Evolutionary conservation across 495 filamentous ascomycete species (phyloP).

Genomic region (Trypethelium eluteriae): DNA sequence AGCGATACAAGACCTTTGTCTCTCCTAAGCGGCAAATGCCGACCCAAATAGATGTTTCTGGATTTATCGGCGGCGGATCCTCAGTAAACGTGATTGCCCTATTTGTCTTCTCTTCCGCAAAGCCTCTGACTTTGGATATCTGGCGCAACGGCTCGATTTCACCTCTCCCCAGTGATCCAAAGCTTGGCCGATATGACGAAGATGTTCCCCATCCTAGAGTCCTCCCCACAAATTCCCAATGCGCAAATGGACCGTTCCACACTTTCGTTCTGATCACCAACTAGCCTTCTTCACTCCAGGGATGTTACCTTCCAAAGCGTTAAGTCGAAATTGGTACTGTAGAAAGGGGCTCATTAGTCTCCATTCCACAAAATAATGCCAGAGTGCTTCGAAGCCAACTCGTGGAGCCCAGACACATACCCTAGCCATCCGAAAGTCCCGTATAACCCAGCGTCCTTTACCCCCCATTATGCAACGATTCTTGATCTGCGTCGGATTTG

Average conservation of each 20-base stretch:
- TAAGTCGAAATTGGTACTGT: constrained; percentile 85
- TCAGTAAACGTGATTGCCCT: background rate
- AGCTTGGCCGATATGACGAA: background rate
- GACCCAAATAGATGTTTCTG: too few relatives aligned
- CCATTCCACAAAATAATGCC: constrained; percentile 17
- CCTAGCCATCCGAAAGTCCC: constrained; percentile 82
- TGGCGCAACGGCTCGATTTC: background rate
- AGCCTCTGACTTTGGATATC: background rate
- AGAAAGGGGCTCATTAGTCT: constrained; percentile 2
- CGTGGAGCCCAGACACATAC: constrained; percentile 46
- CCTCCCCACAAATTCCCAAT: too few relatives aligned
- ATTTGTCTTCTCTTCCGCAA: background rate
- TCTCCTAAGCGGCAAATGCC: too few relatives aligned
- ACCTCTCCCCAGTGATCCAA: background rate
- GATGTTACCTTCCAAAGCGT: constrained; percentile 78
- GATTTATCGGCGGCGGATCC: too few relatives aligned
- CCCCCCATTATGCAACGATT: constrained; percentile 89
- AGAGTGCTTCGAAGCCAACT: background rate
- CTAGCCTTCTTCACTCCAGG: constrained; percentile 93
- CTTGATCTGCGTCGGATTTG: constrained; percentile 81
- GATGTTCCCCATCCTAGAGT: background rate
- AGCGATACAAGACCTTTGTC: too few relatives aligned
- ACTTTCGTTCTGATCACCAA: constrained; percentile 53
- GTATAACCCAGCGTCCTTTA: constrained; percentile 73
- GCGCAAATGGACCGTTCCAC: background rate